Conservation (phyloP, 2,329 filamentous ascomycete genomes). For the Fusarium sarcochroum region DNA sequence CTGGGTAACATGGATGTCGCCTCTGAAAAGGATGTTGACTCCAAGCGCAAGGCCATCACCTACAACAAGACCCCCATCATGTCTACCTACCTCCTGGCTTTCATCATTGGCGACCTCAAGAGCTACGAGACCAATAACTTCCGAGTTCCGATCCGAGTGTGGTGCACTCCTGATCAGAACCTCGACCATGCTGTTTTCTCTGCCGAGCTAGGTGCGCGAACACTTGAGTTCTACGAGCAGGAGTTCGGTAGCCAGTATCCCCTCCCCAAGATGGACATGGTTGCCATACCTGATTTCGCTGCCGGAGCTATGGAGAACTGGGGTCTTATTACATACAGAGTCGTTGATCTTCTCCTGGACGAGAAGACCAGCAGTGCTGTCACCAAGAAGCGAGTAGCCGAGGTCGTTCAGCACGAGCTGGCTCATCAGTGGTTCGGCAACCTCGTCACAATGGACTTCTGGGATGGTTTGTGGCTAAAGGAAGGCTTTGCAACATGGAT, state of each 20-base stretch:
- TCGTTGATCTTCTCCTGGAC: constrained; percentile 85
- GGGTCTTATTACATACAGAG: constrained; percentile 95
- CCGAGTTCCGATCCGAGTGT: constrained; percentile 93
- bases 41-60: constrained; percentile 85
- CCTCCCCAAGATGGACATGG: constrained; percentile 54
- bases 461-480: constrained; percentile 97
- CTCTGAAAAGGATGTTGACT: constrained; percentile 80
- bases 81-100: constrained; percentile 96
- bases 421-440: constrained; percentile 99
- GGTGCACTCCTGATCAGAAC: constrained; percentile 89
- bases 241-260: constrained; percentile 86
- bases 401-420: constrained; percentile 96
- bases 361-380: constrained; percentile 91
- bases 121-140: constrained; percentile 94
- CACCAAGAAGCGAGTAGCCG: constrained; percentile 92
- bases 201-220: constrained; percentile 88
- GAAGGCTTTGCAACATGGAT: constrained; percentile 81
- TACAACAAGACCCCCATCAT: constrained; percentile 94
- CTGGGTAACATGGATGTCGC: constrained; percentile 97
- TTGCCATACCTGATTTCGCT: constrained; percentile 95
- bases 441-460: constrained; percentile 98
- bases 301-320: constrained; percentile 99
- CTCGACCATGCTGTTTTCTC: constrained; percentile 94
- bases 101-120: constrained; percentile 94
- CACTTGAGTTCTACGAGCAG: constrained; percentile 94